A percentile compares a stretch with the other conserved stretches of the same genome.
Conservation (phyloP, 2,329 filamentous ascomycete genomes). For the Alternaria viburni region DNA sequence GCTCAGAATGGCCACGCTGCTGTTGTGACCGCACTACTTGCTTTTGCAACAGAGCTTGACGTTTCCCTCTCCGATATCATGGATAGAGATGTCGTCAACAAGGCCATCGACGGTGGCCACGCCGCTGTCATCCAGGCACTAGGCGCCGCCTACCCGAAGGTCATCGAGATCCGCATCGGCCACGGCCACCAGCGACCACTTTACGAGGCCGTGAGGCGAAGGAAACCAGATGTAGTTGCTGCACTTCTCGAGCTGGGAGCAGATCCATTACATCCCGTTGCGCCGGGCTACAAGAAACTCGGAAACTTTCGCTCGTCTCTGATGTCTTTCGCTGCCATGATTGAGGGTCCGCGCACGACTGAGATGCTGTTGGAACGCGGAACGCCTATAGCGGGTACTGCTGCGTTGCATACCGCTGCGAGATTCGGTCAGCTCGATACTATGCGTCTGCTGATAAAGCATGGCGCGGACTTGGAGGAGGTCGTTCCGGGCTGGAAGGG, state of each 20-base stretch:
- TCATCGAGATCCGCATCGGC: background rate
- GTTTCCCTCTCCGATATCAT: fast-evolving
- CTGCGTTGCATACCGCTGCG: background rate
- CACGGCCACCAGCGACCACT: background rate
- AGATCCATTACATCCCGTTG: background rate
- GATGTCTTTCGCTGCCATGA: background rate
- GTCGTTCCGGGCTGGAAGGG: background rate
- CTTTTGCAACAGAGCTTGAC: background rate
- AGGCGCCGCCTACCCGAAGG: background rate
- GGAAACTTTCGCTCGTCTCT: background rate
- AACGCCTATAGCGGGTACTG: background rate
- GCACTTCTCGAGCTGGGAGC: background rate
- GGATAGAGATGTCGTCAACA: background rate
- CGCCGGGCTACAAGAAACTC: background rate
- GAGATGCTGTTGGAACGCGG: background rate
- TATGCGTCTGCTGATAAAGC: background rate
- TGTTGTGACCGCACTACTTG: background rate
- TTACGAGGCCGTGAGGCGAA: background rate
- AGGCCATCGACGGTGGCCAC: background rate
- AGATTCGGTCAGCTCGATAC: background rate
- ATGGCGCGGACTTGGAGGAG: background rate
- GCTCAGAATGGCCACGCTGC: background rate
- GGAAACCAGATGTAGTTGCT: background rate
- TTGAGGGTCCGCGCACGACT: background rate
- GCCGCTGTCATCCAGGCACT: background rate